Evolutionary conservation across 257 asterid genomes (phyloP), one percentile per base, ranked within the genome.

Genomic region (Nicotiana knightiana): DNA sequence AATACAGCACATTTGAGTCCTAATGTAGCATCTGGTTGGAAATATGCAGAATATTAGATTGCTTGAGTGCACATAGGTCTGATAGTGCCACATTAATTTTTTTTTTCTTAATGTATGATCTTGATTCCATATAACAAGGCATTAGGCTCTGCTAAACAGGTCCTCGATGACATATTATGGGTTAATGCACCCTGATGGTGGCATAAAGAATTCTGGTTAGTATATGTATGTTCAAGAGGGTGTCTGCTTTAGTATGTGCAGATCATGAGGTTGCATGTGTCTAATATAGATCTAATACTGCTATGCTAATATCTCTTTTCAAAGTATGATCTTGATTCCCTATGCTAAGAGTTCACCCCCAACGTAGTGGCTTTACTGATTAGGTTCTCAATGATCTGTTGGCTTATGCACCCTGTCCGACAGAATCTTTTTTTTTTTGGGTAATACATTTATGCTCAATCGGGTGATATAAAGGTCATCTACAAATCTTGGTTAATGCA

Each of bases 1-100:
- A 73, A 7, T 26, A 26, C 62, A 51, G 43, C 28, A 35, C 43
- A 26, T 9, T 26, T n/a, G 63, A n/a, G 26, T 73, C 4, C 63
- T 75, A 75, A 39, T 75, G 63, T 75, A 51, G 79, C 79, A 75
- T 26, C 79, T 51, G 61, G 59, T 70, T 58, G 8, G 79, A 48
- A 43, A 26, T 51, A 51, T 75, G 26, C 43, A 51, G 79, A 71
- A 16, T 75, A 15, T 26, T 75, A 75, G 46, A 75, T 71, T 71
- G 78, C 78, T 43, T 13, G 13, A 43, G 59, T 71, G 61, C 61
- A 46, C 79, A 21, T 75, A 75, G 9, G 46, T 51, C 39, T 75
- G 79, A 26, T 51, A 28, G 46, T 32, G 15, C 43, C 63, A 26
- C 46, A 51, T 75, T 7, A 26, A 48, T 51, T 73, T 48, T 73